Conservation (phyloP, 495 filamentous ascomycete species). For the Parathielavia appendiculata region DNA sequence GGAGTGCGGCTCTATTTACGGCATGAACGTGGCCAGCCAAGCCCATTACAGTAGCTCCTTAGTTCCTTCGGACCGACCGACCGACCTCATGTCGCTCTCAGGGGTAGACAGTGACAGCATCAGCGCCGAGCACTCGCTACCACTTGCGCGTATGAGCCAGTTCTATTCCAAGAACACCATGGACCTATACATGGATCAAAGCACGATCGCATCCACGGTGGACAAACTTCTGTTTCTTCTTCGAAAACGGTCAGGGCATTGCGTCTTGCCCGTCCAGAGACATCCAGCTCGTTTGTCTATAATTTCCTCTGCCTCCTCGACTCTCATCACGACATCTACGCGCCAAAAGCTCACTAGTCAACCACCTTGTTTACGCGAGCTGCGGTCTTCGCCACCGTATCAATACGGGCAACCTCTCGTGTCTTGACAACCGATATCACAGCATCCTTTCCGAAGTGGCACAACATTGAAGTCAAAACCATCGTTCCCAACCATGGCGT, state of each 20-base stretch:
- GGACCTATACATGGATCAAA: neutral
- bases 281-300: neutral
- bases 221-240: neutral
- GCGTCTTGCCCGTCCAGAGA: too few species aligned
- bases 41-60: neutral
- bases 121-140: neutral
- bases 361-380: neutral
- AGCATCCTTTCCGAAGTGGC: neutral
- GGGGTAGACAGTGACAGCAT: neutral
- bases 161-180: slow-evolving; percentile 3
- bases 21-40: neutral
- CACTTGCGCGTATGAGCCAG: neutral
- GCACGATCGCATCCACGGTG: neutral
- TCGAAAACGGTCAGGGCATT: too few species aligned
- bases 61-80: neutral
- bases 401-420: too few species aligned
- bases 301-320: neutral
- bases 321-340: too few species aligned
- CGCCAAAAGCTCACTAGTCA: too few species aligned
- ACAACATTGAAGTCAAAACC: neutral
- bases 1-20: slow-evolving; percentile 12
- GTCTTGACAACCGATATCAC: too few species aligned
- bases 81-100: neutral
- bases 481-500: neutral
- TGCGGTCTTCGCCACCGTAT: neutral